These are phyloP conservation scores for Coniella lustricola DNA, from an alignment of 2,329 filamentous ascomycete species.

Conservation along the genomic window DNA sequence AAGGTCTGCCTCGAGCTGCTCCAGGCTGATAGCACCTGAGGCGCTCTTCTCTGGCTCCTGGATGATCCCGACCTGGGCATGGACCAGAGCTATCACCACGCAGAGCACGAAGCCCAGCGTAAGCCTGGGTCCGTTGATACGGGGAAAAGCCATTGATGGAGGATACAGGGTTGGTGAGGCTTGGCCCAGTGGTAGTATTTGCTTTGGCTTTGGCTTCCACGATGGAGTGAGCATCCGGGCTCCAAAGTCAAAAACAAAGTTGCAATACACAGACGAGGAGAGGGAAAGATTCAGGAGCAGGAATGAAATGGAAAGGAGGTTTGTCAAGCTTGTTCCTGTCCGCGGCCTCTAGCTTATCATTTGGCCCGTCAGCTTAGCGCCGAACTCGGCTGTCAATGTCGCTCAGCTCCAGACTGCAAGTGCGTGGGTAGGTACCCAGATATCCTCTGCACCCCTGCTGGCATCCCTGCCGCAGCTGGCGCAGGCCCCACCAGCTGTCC, in stretches of 20 bases:
- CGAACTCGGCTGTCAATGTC: background rate
- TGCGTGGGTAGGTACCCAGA: too few species aligned
- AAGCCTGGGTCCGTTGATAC: conserved; percentile 12
- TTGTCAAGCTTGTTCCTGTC: background rate
- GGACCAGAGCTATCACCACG: conserved; percentile 13
- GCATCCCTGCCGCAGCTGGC: too few species aligned
- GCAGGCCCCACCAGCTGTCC: background rate
- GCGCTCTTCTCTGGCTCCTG: conserved; percentile 1
- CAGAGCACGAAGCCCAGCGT: conserved; percentile 14
- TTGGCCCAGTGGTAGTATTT: background rate
- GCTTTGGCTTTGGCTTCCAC: too few species aligned
- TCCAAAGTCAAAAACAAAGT: too few species aligned
- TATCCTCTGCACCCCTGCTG: background rate
- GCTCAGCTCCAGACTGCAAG: background rate
- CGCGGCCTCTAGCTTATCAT: background rate
- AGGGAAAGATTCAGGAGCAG: too few species aligned
- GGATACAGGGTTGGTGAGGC: background rate
- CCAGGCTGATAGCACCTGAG: conserved; percentile 39
- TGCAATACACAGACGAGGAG: too few species aligned
- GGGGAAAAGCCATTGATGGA: conserved; percentile 8
- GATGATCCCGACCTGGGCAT: conserved; percentile 6
- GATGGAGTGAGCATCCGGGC: too few species aligned
- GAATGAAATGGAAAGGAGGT: too few species aligned
- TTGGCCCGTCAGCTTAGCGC: background rate
- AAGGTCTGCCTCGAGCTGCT: conserved; percentile 66